Evolutionary conservation across 257 asterid species (phyloP).

Genomic region (Ballota nigra): DNA sequence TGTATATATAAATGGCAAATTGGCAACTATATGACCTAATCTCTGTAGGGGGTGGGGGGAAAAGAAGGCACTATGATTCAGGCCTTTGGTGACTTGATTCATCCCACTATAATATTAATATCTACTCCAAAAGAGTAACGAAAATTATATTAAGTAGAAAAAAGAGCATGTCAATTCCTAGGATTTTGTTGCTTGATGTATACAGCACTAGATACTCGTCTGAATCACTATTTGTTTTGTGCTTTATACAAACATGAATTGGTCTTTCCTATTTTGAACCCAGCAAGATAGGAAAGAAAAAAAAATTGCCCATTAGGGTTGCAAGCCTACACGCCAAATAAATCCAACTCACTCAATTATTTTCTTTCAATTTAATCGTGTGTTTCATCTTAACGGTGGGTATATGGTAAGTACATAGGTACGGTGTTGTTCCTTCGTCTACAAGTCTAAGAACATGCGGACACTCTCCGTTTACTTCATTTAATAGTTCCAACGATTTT

Average conservation of each 20-base stretch:
- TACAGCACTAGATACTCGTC: neutral
- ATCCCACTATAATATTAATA: slow-evolving; percentile 17
- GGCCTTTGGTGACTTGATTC: slow-evolving; percentile 11
- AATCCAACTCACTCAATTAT: neutral
- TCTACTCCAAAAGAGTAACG: neutral
- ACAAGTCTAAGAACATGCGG: too few species aligned
- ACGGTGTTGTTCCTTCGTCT: too few species aligned
- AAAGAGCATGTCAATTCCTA: slow-evolving; percentile 10
- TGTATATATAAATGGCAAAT: neutral
- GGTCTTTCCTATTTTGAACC: slow-evolving; percentile 19
- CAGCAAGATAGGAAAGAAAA: neutral
- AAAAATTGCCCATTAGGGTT: neutral
- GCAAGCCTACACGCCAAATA: neutral
- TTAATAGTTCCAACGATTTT: too few species aligned
- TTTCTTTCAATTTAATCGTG: neutral
- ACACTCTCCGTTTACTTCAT: too few species aligned
- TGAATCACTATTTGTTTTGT: neutral
- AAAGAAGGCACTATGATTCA: slow-evolving; percentile 5
- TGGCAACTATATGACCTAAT: slow-evolving; percentile 3
- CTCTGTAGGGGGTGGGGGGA: slow-evolving; percentile 14
- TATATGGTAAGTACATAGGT: too few species aligned
- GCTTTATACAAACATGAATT: slow-evolving; percentile 17
- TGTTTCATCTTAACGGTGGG: too few species aligned
- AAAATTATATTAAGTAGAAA: slow-evolving; percentile 7
- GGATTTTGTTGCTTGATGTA: slow-evolving; percentile 6